phyloP scores from a whole-genome alignment of 345 rosid species.

The Brassica nigra region DNA sequence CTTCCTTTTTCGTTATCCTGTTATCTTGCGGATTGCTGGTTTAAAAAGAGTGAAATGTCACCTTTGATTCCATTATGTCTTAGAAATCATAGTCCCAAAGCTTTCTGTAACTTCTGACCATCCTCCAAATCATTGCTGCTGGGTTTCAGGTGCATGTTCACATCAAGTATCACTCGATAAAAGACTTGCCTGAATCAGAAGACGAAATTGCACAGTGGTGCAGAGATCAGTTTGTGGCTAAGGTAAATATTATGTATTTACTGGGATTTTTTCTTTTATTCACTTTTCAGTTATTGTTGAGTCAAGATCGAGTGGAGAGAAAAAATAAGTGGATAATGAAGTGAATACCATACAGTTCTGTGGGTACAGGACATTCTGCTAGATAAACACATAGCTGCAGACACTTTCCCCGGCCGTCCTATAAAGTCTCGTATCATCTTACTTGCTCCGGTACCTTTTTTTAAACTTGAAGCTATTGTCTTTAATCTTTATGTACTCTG shows the following conservation, averaged over 20 bases:
- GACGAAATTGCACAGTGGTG: slow-evolving; percentile 96
- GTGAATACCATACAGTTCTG: too few relatives aligned
- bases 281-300: too few relatives aligned
- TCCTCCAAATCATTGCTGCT: slow-evolving; percentile 6
- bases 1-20: slow-evolving; percentile 29
- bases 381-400: slow-evolving; percentile 70
- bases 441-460: too few relatives aligned
- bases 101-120: neutral
- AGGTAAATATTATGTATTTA: slow-evolving; percentile 50
- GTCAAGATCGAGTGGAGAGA: neutral
- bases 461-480: too few relatives aligned
- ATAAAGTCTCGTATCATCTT: slow-evolving; percentile 64
- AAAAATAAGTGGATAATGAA: too few relatives aligned
- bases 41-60: neutral
- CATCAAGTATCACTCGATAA: slow-evolving; percentile 71
- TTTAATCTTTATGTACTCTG: too few relatives aligned
- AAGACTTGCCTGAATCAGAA: slow-evolving; percentile 83
- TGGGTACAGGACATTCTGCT: slow-evolving; percentile 68
- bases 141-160: slow-evolving; percentile 79
- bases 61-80: slow-evolving; percentile 7
- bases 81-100: slow-evolving; percentile 14
- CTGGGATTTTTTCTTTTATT: too few relatives aligned
- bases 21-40: neutral
- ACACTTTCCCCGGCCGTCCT: slow-evolving; percentile 81
- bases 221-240: slow-evolving; percentile 76